phyloP scores from a whole-genome alignment of 2,329 filamentous ascomycete genomes.

The Periglandula ipomoeae region DNA sequence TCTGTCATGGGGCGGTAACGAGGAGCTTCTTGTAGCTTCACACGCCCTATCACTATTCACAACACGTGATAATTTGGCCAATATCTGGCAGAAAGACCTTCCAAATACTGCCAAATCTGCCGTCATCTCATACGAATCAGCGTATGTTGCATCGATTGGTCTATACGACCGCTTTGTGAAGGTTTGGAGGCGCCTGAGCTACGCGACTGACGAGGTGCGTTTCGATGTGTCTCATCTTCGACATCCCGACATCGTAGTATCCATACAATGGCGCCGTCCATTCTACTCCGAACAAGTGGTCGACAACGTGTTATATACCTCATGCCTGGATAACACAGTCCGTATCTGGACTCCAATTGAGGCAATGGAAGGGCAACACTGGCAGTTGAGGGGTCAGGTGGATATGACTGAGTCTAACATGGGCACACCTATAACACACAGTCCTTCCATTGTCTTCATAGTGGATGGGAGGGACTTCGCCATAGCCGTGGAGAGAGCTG shows the following conservation, averaged over 20 bases:
- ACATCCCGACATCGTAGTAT: constrained; percentile 75
- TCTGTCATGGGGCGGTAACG: constrained; percentile 79
- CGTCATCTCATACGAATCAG: constrained; percentile 75
- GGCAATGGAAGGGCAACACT: constrained; percentile 57
- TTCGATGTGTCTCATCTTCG: constrained; percentile 87
- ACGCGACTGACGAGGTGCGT: constrained; percentile 70
- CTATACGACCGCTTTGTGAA: constrained; percentile 77
- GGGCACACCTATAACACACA: constrained; percentile 15
- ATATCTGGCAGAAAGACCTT: constrained; percentile 66
- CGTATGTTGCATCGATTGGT: constrained; percentile 75
- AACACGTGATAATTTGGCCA: constrained; percentile 36
- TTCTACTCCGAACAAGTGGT: constrained; percentile 67
- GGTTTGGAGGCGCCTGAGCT: constrained; percentile 82
- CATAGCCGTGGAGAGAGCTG: constrained; percentile 65
- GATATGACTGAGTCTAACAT: constrained; percentile 67
- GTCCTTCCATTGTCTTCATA: constrained; percentile 52
- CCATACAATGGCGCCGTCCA: constrained; percentile 76
- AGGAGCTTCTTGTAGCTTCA: constrained; percentile 77
- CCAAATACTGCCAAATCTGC: constrained; percentile 68
- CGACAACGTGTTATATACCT: constrained; percentile 84
- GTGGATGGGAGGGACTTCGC: constrained; percentile 75
- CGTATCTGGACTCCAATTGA: constrained; percentile 79
- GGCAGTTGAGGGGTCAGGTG: constrained; percentile 74
- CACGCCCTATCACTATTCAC: constrained; percentile 60
- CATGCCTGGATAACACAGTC: constrained; percentile 71